Conservation (phyloP, 2,329 filamentous ascomycete species). For the Penicillium sp. region DNA sequence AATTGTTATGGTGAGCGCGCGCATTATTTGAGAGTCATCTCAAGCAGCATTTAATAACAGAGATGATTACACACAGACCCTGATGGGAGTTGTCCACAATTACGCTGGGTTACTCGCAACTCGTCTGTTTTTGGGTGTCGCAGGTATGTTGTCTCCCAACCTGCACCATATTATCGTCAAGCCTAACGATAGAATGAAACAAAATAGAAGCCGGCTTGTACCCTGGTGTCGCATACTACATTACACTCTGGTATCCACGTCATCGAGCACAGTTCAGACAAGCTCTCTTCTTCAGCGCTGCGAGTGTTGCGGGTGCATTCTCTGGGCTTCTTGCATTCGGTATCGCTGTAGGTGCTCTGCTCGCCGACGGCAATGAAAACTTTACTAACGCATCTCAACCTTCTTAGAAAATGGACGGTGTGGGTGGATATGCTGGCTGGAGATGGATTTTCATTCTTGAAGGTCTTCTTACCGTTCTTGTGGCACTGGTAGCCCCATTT, state of each 20-base stretch:
- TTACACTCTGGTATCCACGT: slow-evolving; percentile 48
- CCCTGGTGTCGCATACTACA: slow-evolving; percentile 46
- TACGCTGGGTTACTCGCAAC: slow-evolving; percentile 47
- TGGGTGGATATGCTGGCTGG: slow-evolving; percentile 48
- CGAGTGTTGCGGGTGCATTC: slow-evolving; percentile 52
- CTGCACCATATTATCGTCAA: neutral
- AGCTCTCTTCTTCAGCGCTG: slow-evolving; percentile 49
- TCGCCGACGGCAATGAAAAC: slow-evolving; percentile 18
- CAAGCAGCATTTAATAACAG: neutral
- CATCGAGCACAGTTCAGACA: slow-evolving; percentile 45
- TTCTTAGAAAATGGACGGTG: slow-evolving; percentile 49
- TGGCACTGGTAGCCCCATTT: slow-evolving; percentile 45
- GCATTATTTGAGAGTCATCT: neutral
- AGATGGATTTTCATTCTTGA: slow-evolving; percentile 53
- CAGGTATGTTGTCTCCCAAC: slow-evolving; percentile 18
- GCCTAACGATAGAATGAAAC: neutral
- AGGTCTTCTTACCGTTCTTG: slow-evolving; percentile 46
- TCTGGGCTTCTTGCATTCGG: slow-evolving; percentile 52
- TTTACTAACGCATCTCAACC: neutral
- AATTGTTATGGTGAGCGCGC: slow-evolving; percentile 39
- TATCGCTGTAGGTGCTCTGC: slow-evolving; percentile 43
- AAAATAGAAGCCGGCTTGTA: slow-evolving; percentile 42
- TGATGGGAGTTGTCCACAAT: slow-evolving; percentile 50
- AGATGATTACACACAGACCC: slow-evolving; percentile 28
- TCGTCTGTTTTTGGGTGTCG: slow-evolving; percentile 46